Evolutionary conservation across 2,329 filamentous ascomycete genomes (phyloP).

Genomic region (Hymenoscyphus infarciens): DNA sequence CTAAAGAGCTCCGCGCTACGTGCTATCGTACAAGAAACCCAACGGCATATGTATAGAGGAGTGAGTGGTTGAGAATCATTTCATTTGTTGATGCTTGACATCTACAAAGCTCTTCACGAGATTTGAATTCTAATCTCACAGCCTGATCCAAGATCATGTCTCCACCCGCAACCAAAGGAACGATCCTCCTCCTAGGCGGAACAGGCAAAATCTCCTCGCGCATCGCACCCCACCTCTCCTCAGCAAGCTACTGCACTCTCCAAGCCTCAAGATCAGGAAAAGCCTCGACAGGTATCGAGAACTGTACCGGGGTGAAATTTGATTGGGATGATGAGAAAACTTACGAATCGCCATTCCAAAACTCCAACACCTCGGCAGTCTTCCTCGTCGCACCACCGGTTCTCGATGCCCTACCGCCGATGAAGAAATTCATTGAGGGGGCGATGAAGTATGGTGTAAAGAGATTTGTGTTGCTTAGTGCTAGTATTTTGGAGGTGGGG

Average conservation of each 20-base stretch:
- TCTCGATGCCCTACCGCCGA: slow-evolving; percentile 34
- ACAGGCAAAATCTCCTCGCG: slow-evolving; percentile 44
- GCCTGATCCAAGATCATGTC: slow-evolving; percentile 6
- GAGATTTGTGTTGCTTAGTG: slow-evolving; percentile 46
- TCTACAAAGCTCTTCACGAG: too few species aligned
- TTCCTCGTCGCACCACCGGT: slow-evolving; percentile 41
- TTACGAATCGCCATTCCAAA: slow-evolving; percentile 37
- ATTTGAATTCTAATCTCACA: neutral
- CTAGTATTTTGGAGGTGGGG: slow-evolving; percentile 38
- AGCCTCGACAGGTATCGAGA: slow-evolving; percentile 23
- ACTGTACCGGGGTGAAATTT: slow-evolving; percentile 36
- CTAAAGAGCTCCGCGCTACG: neutral
- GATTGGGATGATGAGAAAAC: slow-evolving; percentile 45
- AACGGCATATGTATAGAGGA: neutral
- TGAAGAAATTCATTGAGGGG: slow-evolving; percentile 43
- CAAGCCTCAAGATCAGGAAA: slow-evolving; percentile 40
- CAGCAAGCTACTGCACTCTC: slow-evolving; percentile 33
- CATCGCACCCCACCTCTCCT: slow-evolving; percentile 38
- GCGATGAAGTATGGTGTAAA: slow-evolving; percentile 38
- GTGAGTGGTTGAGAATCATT: neutral
- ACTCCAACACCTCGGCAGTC: slow-evolving; percentile 35
- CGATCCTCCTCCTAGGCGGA: slow-evolving; percentile 43
- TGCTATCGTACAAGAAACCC: too few species aligned
- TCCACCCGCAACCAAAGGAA: slow-evolving; percentile 8
- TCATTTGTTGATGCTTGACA: neutral